A percentile compares a stretch with the other conserved stretches of the same genome.
Conservation (phyloP, 306 rosid genomes). For the Hylodesmum podocarpum region DNA sequence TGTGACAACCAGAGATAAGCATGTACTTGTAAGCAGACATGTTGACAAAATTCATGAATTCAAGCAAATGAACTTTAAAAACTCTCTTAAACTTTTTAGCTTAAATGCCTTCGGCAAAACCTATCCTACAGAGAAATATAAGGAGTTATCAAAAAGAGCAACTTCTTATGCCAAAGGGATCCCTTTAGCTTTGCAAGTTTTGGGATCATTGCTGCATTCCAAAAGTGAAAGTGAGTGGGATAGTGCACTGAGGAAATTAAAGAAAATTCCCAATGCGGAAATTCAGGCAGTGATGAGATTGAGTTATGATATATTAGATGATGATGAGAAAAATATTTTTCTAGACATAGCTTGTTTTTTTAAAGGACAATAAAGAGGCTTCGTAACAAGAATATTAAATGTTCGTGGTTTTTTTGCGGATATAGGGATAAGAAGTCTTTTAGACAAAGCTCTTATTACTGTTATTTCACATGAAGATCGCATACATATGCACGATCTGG, state of each 20-base stretch:
- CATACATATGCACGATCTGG: constrained; percentile 27
- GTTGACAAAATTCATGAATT: constrained; percentile 13
- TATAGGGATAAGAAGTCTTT: not conserved
- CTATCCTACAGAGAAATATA: not conserved
- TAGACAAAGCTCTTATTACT: constrained; percentile 21
- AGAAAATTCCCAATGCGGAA: not conserved
- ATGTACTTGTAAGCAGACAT: not conserved
- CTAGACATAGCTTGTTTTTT: constrained; percentile 16
- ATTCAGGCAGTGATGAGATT: not conserved
- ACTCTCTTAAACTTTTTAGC: constrained; percentile 23
- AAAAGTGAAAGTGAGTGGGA: constrained; percentile 30
- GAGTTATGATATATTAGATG: constrained; percentile 16
- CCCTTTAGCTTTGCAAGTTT: constrained; percentile 30
- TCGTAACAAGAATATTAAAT: not conserved
- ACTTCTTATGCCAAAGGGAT: constrained; percentile 11
- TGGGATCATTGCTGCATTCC: constrained; percentile 24
- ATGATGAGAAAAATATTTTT: not conserved
- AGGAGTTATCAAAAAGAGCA: constrained; percentile 3
- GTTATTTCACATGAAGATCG: not conserved
- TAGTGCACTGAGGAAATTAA: not conserved
- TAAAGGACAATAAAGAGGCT: not conserved
- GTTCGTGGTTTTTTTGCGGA: not conserved
- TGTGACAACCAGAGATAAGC: constrained; percentile 17
- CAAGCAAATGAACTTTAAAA: not conserved
- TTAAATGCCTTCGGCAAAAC: constrained; percentile 21